Base-by-base conservation (phyloP, 768 basidiomycete species). In the Amanita phalloides region DNA sequence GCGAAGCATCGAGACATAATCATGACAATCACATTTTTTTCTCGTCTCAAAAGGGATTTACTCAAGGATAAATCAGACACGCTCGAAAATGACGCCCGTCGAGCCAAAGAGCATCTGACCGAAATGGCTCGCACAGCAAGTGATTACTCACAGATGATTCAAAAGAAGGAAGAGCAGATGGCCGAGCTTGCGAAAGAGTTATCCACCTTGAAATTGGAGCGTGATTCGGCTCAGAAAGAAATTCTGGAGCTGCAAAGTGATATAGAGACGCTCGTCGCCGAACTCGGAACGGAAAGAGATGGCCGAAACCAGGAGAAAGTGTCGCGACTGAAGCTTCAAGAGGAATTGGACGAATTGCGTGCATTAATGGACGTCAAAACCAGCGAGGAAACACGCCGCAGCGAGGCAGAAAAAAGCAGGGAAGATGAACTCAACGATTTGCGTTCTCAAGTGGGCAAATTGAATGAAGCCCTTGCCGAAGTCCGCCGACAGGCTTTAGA, bases 271-370 rank as follows among this genome's bases (percentile, higher is more conserved):
- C 67, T 90, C 33, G 72, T 75, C 7, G 73, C 74, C 1, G 82
- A 92, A 60, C 67, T 85, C 14, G 72, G 73, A 4, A 76, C 77
- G 4, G 79, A 79, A 60, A 80, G 73, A 51, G 71, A 74, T 30
- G 82, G 80, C 45, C 70, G 72, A 37, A 61, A 59, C 41, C 66
- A 63, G 63, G 83, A 66, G 33, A 66, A 69, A 1, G 62, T 68
- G 8, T 67, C 74, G 2, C 80, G 79, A 25, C 68, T 69, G 25
- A 86, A 83, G 59, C 70, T 95, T 2, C 82, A 90, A 59, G 77
- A 74, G 37, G 94, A 96, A 65, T 71, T 96, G 9, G 93, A 95
- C 59, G 86, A 90, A 55, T 73, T 98, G 6, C 84, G 93, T 6
- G 70, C 78, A n/a, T 69, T 88, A 11, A 78, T 96, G 70, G 82